Base-by-base conservation (phyloP, 169 alveolate genomes). In the Sarcocystis neurona region DNA sequence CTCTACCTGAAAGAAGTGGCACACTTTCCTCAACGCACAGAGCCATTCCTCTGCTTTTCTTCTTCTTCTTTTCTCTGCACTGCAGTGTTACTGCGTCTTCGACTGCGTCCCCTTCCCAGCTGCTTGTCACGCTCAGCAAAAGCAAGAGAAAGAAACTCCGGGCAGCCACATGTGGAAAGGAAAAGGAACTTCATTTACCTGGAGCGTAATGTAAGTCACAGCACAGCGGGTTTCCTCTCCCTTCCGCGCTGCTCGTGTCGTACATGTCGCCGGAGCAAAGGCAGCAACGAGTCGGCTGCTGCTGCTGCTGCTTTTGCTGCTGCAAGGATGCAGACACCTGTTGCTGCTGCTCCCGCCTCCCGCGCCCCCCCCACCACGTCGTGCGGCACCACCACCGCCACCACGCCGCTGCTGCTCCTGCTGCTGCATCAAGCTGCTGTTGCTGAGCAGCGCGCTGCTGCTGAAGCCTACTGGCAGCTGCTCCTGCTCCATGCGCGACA, bases 181-280 rank as follows among this genome's bases (percentile, higher is more conserved):
- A n/a, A n/a, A n/a, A n/a, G n/a, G n/a, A n/a, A n/a, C n/a, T n/a
- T n/a, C n/a, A n/a, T n/a, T n/a, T 63, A 72, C 82, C 82, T 72
- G 82, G 30, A 72, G 82, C 1, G 82, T 72, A 32, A 72, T 72
- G 56, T 72, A 32, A 0, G 56, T 72, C 58, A 48, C 82, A 6
- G 58, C 82, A 8, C 60, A 5, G 82, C 34, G 6, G 0, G 82
- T 72, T 39, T 72, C 82, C 48, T 72, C 82, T 32, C 60, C 82
- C 56, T 72, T 72, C 30, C 82, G 48, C 30, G 66, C 66, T 53
- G 82, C 82, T 32, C 82, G 58, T 32, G 37, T 72, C 37, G n/a
- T n/a, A n/a, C n/a, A n/a, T n/a, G n/a, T n/a, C n/a, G n/a, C n/a
- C n/a, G n/a, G n/a, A n/a, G 50, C 48, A n/a, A 56, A 72, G 58